These are phyloP conservation scores for Adiantum capillusveneris DNA, from an alignment of 75 land plant genomes.

Conservation along the genomic window DNA sequence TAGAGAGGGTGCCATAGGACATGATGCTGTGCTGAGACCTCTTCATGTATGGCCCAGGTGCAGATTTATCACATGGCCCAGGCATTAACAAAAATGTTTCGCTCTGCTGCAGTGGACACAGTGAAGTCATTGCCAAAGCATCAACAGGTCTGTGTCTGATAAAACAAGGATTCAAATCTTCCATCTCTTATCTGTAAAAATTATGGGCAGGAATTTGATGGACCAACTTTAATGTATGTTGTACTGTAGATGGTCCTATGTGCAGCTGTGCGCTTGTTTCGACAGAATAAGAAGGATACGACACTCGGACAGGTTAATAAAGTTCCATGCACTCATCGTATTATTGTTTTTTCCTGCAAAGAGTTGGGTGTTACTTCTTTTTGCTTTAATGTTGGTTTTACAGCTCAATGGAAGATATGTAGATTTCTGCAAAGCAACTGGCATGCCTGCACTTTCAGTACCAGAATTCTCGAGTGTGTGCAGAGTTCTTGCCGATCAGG, in stretches of 20 bases:
- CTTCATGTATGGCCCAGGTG: constrained; percentile 36
- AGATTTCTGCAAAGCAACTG: constrained; percentile 62
- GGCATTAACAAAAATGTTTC: constrained; percentile 73
- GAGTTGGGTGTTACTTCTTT: too few species aligned
- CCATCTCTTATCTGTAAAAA: too few species aligned
- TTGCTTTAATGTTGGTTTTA: too few species aligned
- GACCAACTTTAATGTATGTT: too few species aligned
- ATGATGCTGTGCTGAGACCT: too few species aligned
- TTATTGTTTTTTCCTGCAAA: neutral
- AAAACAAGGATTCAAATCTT: neutral
- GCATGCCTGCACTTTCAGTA: constrained; percentile 50
- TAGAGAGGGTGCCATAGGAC: too few species aligned
- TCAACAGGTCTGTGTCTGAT: constrained; percentile 75
- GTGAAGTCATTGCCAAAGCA: constrained; percentile 86
- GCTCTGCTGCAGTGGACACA: constrained; percentile 66
- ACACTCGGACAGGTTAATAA: constrained; percentile 67
- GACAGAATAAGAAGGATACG: constrained; percentile 54
- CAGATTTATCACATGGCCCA: constrained; percentile 73
- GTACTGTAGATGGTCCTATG: constrained; percentile 73
- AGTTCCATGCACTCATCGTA: neutral
- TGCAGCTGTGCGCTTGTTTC: constrained; percentile 66
- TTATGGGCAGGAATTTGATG: too few species aligned
- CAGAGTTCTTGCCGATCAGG: constrained; percentile 82
- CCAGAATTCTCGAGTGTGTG: constrained; percentile 74
- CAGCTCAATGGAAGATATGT: constrained; percentile 68